Evolutionary conservation across 257 asterid species (phyloP), one percentile per base, ranked within the genome.

Genomic region (Solanum sejunctum): DNA sequence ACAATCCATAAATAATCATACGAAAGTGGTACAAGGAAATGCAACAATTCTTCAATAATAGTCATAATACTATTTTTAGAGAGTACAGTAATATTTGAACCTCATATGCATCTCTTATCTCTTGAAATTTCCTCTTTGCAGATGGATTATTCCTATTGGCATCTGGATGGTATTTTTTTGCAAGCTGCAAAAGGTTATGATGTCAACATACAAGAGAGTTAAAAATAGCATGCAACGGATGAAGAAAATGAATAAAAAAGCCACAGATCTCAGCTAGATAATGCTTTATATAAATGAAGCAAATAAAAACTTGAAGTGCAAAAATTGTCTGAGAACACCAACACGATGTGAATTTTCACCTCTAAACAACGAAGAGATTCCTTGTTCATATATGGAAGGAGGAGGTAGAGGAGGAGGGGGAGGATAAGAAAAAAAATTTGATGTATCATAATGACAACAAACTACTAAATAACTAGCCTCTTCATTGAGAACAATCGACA

Each of bases 101-200:
- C 98, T 96, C 99, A 84, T 93, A 96, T 10, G 99, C 99, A 80
- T 95, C 98, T 91, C 98, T 93, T 86, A 94, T 94, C 94, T 94
- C 98, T 90, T 93, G 99, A 91, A 96, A 96, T 87, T 91, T 94
- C 86, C 92, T 93, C 93, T 93, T 95, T 18, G 98, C 95, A 36
- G 95, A 90, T 71, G 98, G 95, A 86, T 89, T 96, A 84, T 90
- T 92, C 93, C 86, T 96, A 88, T 95, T 94, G 66, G 98, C 95
- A 91, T 96, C 99, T 73, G 99, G 99, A 85, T 96, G 99, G 88
- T 90, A 91, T 93, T 95, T 93, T 90, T 94, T 96, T 10, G 97
- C 99, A 83, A 96, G 98, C 99, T 96, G 87, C 90, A 87, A 72
- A 67, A 77, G 70, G 82, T 45, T 45, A n/a, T 64, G 63, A 82